These are phyloP conservation scores for Aspergillus saccharolyticus DNA, from an alignment of 495 filamentous ascomycete genomes.

Conservation along the genomic window DNA sequence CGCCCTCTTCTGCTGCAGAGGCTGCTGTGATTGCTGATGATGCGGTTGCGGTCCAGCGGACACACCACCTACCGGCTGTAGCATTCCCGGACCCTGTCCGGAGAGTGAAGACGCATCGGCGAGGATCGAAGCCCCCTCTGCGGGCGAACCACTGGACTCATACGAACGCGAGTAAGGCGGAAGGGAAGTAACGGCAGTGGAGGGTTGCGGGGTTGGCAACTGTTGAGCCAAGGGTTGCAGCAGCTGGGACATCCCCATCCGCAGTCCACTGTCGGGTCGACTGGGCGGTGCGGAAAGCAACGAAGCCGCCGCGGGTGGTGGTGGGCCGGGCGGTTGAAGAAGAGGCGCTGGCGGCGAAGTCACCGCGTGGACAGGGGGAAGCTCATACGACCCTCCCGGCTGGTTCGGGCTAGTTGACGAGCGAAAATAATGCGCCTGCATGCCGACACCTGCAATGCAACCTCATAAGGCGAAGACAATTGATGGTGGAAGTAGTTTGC, in stretches of 20 bases:
- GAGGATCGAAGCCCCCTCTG: constrained; percentile 28
- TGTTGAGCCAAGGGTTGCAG: constrained; percentile 36
- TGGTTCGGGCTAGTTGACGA: constrained; percentile 19
- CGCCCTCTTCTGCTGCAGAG: constrained; percentile 73
- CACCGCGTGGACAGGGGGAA: constrained; percentile 39
- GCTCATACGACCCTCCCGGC: constrained; percentile 30
- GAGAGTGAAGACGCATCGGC: constrained; percentile 32
- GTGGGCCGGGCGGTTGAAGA: constrained; percentile 22
- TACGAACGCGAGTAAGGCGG: constrained; percentile 39
- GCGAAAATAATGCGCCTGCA: constrained; percentile 23
- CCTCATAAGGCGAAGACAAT: constrained; percentile 16
- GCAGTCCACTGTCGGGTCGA: constrained; percentile 40
- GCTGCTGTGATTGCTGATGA: constrained; percentile 46
- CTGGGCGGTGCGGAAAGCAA: constrained; percentile 42
- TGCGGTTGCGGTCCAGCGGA: constrained; percentile 33
- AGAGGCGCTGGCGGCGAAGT: constrained; percentile 33
- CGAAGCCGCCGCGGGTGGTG: constrained; percentile 22
- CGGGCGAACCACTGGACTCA: constrained; percentile 42
- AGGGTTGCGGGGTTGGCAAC: constrained; percentile 19
- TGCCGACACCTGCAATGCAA: constrained; percentile 11
- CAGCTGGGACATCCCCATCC: constrained; percentile 44
- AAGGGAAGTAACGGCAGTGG: constrained; percentile 24
- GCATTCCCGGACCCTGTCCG: constrained; percentile 31
- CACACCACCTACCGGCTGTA: constrained; percentile 42
- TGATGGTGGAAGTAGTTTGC: not conserved